Conservation (phyloP, 2,329 filamentous ascomycete genomes). For the Trichoderma harzianum region DNA sequence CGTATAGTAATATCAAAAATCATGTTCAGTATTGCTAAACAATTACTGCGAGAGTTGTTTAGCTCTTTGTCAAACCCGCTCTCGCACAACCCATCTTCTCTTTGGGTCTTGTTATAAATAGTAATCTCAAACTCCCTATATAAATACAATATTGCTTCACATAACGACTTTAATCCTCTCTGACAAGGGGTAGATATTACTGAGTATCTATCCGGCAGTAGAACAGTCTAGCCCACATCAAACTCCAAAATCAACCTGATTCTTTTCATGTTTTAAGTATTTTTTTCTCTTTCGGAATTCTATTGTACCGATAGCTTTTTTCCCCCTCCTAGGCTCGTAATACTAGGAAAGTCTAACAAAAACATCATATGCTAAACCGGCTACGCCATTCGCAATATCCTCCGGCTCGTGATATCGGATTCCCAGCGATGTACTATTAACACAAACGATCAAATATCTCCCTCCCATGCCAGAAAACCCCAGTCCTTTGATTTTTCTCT, state of each 20-base stretch:
- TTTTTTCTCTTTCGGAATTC: slow-evolving; percentile 16
- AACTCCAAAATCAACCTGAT: background rate
- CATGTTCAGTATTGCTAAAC: background rate
- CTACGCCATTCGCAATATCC: slow-evolving; percentile 36
- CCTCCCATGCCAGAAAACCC: slow-evolving; percentile 18
- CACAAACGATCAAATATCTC: slow-evolving; percentile 26
- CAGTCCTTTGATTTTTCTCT: slow-evolving; percentile 18
- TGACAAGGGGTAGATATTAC: background rate
- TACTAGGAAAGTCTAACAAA: slow-evolving; percentile 23
- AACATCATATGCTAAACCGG: slow-evolving; percentile 36
- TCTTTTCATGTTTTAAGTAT: background rate
- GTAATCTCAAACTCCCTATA: background rate
- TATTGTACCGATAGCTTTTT: slow-evolving; percentile 16
- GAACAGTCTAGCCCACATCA: background rate
- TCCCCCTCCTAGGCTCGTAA: slow-evolving; percentile 12
- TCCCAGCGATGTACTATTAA: slow-evolving; percentile 35
- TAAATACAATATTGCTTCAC: background rate
- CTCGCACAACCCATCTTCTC: background rate
- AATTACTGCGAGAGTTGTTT: background rate
- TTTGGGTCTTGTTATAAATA: background rate
- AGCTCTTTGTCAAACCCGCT: background rate
- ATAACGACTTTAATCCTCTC: background rate
- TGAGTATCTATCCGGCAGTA: background rate
- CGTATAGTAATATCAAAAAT: background rate
- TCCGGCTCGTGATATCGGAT: slow-evolving; percentile 27